Evolutionary conservation across 129 eudicot genomes (phyloP).

Genomic region (Centrapalus pauciflorus): DNA sequence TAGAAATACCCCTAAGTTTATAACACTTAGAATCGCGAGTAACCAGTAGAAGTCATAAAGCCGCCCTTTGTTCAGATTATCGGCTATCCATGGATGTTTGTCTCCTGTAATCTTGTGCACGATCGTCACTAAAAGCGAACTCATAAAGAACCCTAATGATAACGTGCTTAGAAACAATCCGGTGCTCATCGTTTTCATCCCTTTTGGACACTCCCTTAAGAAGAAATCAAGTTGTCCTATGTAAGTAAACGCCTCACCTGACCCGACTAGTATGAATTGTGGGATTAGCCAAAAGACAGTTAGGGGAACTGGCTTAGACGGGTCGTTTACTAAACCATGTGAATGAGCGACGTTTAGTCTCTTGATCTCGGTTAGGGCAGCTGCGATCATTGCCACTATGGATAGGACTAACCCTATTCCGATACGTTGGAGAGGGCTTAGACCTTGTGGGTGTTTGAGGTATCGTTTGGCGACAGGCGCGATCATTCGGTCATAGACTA

Average conservation of each 20-base stretch:
- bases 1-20: constrained; percentile 34
- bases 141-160: constrained; percentile 51
- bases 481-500: constrained; percentile 54
- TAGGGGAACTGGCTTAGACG: constrained; percentile 32
- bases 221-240: constrained; percentile 73
- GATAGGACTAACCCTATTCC: constrained; percentile 59
- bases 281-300: constrained; percentile 68
- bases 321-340: constrained; percentile 39
- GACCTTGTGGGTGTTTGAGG: constrained; percentile 61
- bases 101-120: constrained; percentile 41
- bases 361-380: constrained; percentile 64
- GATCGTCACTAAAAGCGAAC: constrained; percentile 44
- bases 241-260: constrained; percentile 88
- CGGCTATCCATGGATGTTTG: constrained; percentile 44
- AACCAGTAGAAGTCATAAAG: constrained; percentile 50
- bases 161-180: constrained; percentile 57
- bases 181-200: constrained; percentile 72
- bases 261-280: constrained; percentile 71
- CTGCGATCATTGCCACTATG: constrained; percentile 56
- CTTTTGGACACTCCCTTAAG: constrained; percentile 53
- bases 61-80: constrained; percentile 45
- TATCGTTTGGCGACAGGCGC: constrained; percentile 42
- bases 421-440: constrained; percentile 59
- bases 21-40: constrained; percentile 31
- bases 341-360: constrained; percentile 38